Evolutionary conservation across 371 early-diverging fungal species (phyloP), one percentile per base, ranked within the genome.

Genomic region (Catenaria anguillulae): DNA sequence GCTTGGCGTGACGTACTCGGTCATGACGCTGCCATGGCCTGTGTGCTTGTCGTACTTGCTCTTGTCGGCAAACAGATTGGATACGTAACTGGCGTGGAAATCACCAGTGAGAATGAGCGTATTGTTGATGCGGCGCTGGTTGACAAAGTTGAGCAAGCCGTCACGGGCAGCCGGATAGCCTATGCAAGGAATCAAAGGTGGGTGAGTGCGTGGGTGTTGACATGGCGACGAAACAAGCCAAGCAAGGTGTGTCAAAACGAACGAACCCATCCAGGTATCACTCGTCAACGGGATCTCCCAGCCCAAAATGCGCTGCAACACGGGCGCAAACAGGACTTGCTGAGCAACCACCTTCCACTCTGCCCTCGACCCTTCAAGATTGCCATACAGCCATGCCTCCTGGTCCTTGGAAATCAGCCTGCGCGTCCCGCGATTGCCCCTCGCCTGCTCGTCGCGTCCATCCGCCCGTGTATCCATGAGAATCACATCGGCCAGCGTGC

Each of bases 401-500:
- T 73, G 73, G 23, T 64, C 64, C 4, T 35, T 19, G 4, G 70
- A 68, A 5, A 73, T 58, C 21, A 71, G 62, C 34, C 55, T 43
- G 12, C 13, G 17, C 37, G 37, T 37, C 37, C 37, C 4, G 4
- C 37, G 8, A 12, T 33, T 19, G 43, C 36, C 48, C 40, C n/a
- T n/a, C 46, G 23, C 64, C 64, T 19, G 37, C 42, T 23, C 68
- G 66, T 29, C 71, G 67, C 4, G n/a, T n/a, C n/a, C n/a, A n/a
- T 42, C 46, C 37, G 69, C 68, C n/a, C 74, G 65, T 5, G 74
- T 74, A 60, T 74, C 74, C 36, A 74, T 62, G 67, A 74, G 68
- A 33, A 67, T 61, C 54, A 74, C 40, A 52, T 74, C 74, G 19
- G 70, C n/a, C 19, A 74, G 60, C 31, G 61, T 65, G 43, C 74